Conservation (phyloP, 2,329 filamentous ascomycete genomes). For the Chrysoporthe puriensis region DNA sequence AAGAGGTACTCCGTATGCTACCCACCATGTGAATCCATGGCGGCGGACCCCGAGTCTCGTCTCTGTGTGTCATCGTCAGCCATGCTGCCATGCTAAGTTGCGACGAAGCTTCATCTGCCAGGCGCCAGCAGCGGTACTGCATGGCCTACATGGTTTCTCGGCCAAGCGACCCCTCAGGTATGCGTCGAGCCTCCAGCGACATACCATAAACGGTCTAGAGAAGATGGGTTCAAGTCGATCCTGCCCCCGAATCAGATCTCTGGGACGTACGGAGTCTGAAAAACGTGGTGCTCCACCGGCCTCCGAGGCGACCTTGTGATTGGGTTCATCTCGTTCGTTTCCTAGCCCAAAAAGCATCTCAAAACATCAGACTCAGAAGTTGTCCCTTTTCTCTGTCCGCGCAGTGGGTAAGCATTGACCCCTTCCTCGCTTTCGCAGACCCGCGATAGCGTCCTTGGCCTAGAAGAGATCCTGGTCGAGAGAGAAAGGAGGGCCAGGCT, state of each 20-base stretch:
- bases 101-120: constrained; percentile 2
- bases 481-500: constrained; percentile 19
- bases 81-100: constrained; percentile 3
- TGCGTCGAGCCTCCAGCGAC: not conserved
- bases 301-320: not conserved
- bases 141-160: not conserved
- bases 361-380: not conserved
- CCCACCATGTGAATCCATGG: not conserved
- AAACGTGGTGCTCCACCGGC: not conserved
- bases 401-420: not conserved
- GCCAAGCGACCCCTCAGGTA: not conserved
- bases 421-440: constrained; percentile 17
- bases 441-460: not conserved
- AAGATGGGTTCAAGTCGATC: not conserved
- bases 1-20: not conserved
- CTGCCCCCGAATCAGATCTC: not conserved
- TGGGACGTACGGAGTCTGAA: constrained; percentile 1
- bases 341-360: not conserved
- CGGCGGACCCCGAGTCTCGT: not conserved
- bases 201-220: not conserved
- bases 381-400: not conserved
- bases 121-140: not conserved
- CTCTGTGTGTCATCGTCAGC: not conserved
- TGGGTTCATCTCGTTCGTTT: constrained; percentile 7
- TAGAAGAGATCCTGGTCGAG: constrained; percentile 19